A percentile compares a stretch with the other conserved stretches of the same genome.
Evolutionary conservation across 352 stramenopile species (phyloP).

Genomic region (Phytophthora hybrid): DNA sequence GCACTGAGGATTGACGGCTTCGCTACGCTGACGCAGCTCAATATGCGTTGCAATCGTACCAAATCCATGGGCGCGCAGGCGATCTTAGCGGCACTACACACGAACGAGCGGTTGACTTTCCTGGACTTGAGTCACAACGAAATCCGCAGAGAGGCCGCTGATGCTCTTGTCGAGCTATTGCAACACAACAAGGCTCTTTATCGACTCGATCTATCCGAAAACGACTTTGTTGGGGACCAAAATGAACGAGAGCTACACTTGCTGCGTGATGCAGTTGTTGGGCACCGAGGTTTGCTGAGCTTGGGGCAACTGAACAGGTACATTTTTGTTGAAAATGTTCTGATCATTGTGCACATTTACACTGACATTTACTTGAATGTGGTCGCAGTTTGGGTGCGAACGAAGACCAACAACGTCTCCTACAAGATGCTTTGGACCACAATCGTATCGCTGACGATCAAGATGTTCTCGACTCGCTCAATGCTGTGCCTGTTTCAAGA

Average conservation of each 20-base stretch:
- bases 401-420: slow-evolving; percentile 11
- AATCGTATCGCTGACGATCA: slow-evolving; percentile 30
- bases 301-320: slow-evolving; percentile 35
- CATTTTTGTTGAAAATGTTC: neutral
- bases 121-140: slow-evolving; percentile 50
- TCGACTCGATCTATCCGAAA: slow-evolving; percentile 45
- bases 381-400: slow-evolving; percentile 8
- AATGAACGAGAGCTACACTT: neutral
- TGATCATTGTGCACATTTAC: neutral
- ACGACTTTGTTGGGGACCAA: slow-evolving; percentile 18
- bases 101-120: slow-evolving; percentile 40
- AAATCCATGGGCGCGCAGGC: slow-evolving; percentile 39
- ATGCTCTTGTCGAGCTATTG: slow-evolving; percentile 26
- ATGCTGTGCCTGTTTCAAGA: slow-evolving; percentile 9
- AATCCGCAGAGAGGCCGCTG: slow-evolving; percentile 35
- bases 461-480: slow-evolving; percentile 18
- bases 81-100: slow-evolving; percentile 32
- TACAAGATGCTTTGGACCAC: slow-evolving; percentile 22
- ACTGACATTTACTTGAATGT: neutral
- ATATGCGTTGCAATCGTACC: slow-evolving; percentile 41
- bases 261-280: slow-evolving; percentile 11
- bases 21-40: slow-evolving; percentile 44
- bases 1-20: slow-evolving; percentile 45
- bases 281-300: slow-evolving; percentile 17
- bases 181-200: slow-evolving; percentile 37